Conservation (phyloP, 2,329 filamentous ascomycete species). For the Sclerotinia minor region DNA sequence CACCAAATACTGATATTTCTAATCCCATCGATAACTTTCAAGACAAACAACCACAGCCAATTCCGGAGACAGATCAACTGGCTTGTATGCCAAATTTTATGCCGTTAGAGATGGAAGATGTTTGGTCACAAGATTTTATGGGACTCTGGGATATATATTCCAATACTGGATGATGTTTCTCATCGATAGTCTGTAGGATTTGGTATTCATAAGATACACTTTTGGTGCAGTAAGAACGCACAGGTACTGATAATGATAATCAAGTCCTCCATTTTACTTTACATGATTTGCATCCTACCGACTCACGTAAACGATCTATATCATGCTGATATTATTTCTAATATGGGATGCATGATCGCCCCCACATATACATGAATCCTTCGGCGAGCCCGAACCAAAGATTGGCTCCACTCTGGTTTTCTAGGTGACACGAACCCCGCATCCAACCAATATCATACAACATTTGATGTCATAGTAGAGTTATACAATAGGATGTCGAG, state of each 20-base stretch:
- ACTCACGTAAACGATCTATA: background rate
- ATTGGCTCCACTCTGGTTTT: background rate
- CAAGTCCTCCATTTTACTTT: background rate
- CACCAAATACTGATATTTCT: background rate
- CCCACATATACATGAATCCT: background rate
- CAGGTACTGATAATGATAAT: background rate
- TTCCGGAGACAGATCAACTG: background rate
- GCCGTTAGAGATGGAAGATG: conserved; percentile 10
- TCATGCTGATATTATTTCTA: too few species aligned
- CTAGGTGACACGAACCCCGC: background rate
- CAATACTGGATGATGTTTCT: background rate
- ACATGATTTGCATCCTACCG: background rate
- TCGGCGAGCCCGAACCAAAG: background rate
- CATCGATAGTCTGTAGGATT: background rate
- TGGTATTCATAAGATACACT: background rate
- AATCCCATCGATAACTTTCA: background rate
- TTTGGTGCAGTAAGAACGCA: background rate
- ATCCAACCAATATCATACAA: background rate
- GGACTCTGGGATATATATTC: conserved; percentile 19
- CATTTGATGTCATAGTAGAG: background rate
- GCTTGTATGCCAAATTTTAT: conserved; percentile 8
- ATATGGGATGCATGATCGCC: too few species aligned
- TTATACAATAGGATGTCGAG: background rate
- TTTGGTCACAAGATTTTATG: conserved; percentile 21
- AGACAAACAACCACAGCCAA: conserved; percentile 5